Base-by-base conservation (phyloP, 2,329 filamentous ascomycete genomes). In the Ascochyta rabiei region DNA sequence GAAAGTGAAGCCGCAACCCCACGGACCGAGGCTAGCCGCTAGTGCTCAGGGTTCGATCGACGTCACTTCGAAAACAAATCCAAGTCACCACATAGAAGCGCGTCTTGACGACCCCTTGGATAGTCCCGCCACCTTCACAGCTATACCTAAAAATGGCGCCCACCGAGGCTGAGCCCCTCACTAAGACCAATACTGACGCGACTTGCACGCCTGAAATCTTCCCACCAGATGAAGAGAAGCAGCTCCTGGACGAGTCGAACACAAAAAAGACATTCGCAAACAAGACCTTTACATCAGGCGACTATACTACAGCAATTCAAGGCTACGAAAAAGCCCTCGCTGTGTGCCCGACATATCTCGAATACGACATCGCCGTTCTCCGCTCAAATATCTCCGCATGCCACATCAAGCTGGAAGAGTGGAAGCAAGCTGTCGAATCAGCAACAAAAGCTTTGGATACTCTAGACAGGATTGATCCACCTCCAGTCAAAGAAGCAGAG, bases 331-430 rank as follows among this genome's bases (percentile, higher is more conserved):
- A 89, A 62, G 93, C 95, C 19, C 81, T 96, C 3, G 82, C 86
- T 12, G 84, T 87, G 7, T 93, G 91, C 67, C 93, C 93, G 2
- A 87, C 86, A 61, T 96, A 96, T 72, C 84, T 96, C 23, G 87
- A 93, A 72, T 96, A 91, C 77, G 91, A 96, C 64, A 82, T 93
- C 59, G 91, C 93, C 23, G 90, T 98, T 9, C 81, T 98, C 6
- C 86, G 88, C 55, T 92, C 89, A 72, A 98, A 98, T 78, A 88
- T 97, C 62, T 85, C 93, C 1, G 93, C 93, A 9, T 96, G 92
- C 71, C 86, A 96, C 66, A 75, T 98, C 49, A 96, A 96, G 72
- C 80, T 96, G 3, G 82, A 87, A 57, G 88, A 93, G 57, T 97
- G 92, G 90, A 91, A 93, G 63, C 86, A 90, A 26, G 90, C 91